These are phyloP conservation scores for Cyberlindnera lachancei DNA, from an alignment of 805 yeast species.

Conservation along the genomic window DNA sequence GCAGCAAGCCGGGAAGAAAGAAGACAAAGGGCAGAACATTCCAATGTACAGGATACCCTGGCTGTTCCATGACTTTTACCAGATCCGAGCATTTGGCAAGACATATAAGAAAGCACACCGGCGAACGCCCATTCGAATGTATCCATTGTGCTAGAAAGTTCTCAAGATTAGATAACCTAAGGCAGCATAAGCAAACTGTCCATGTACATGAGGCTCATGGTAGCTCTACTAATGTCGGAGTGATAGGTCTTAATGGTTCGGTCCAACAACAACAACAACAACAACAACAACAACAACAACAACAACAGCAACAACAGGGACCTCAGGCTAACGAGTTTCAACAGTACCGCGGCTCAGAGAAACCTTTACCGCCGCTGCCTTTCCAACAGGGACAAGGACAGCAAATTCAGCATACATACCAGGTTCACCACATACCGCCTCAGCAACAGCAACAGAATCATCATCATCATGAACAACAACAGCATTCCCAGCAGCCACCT, in stretches of 20 bases:
- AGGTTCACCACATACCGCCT: too few relatives aligned
- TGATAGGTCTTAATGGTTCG: background rate
- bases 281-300: background rate
- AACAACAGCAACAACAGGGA: background rate
- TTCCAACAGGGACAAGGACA: background rate
- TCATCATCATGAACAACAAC: conserved; percentile 1
- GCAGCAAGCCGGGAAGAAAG: conserved; percentile 23
- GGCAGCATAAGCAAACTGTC: conserved; percentile 88
- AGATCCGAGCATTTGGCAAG: conserved; percentile 89
- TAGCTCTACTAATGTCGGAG: background rate
- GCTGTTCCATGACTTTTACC: conserved; percentile 83
- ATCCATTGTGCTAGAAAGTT: conserved; percentile 73
- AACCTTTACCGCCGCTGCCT: conserved; percentile 2
- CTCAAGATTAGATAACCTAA: conserved; percentile 76
- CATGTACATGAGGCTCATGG: conserved; percentile 35
- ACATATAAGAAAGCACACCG: conserved; percentile 89
- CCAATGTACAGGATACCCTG: conserved; percentile 80
- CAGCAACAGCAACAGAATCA: conserved; percentile 1
- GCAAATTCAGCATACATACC: background rate
- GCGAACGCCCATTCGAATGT: conserved; percentile 89
- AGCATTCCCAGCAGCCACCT: background rate
- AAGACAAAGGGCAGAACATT: conserved; percentile 60
- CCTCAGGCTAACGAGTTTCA: too few relatives aligned
- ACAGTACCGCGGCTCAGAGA: too few relatives aligned
- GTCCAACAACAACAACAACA: background rate